Conservation (phyloP, 306 rosid species). For the Trifolium subterraneum region DNA sequence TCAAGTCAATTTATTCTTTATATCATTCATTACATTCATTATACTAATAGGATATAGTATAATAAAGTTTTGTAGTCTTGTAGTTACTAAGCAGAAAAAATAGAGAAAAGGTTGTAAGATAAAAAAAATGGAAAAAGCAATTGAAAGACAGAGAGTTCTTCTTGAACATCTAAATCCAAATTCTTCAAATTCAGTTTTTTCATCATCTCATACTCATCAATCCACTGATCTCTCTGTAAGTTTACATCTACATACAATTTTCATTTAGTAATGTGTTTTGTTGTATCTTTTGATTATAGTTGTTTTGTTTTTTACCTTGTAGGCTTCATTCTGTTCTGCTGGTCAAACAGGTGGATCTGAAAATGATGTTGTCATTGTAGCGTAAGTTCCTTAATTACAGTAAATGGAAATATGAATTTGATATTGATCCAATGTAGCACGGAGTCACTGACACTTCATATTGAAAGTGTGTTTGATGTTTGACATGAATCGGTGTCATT, state of each 20-base stretch:
- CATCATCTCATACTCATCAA: constrained; percentile 41
- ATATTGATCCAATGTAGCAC: neutral
- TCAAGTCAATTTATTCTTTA: constrained; percentile 1
- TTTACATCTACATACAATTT: neutral
- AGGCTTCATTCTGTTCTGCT: constrained; percentile 78
- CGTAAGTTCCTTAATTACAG: constrained; percentile 54
- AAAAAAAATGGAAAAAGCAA: constrained; percentile 73
- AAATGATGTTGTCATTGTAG: constrained; percentile 89
- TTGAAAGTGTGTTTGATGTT: neutral
- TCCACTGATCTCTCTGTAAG: constrained; percentile 58
- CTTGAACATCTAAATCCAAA: constrained; percentile 75
- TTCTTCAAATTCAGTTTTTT: constrained; percentile 47
- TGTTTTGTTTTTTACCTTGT: constrained; percentile 11
- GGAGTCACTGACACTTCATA: neutral
- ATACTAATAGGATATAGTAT: no score
- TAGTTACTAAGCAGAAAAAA: neutral
- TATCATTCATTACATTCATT: no score
- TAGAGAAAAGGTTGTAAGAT: neutral
- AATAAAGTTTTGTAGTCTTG: no score
- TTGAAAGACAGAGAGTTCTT: constrained; percentile 68
- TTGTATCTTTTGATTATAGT: neutral
- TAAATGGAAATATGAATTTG: constrained; percentile 6
- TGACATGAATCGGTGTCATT: neutral
- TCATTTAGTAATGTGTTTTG: neutral
- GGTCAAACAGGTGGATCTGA: constrained; percentile 57